These are phyloP conservation scores for Hippophae rhamnoides DNA, from an alignment of 306 rosid species.

Conservation along the genomic window DNA sequence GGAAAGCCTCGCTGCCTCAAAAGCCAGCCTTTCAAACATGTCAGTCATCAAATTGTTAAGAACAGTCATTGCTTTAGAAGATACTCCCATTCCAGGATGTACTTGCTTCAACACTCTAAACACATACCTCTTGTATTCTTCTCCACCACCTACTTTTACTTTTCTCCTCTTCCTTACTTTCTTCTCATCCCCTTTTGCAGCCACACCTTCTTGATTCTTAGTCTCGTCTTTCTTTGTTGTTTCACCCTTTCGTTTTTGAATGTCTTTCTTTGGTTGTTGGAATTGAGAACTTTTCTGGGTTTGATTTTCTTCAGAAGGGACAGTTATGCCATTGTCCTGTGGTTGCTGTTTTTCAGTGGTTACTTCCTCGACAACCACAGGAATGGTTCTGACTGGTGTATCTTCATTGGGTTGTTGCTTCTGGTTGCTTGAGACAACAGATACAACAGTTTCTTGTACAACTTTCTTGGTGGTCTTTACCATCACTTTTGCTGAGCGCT, in stretches of 20 bases:
- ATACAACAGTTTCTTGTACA: constrained; percentile 26
- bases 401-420: not conserved
- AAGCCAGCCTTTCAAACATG: constrained; percentile 67
- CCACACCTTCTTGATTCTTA: not conserved
- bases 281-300: not conserved
- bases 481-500: constrained; percentile 23
- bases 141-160: constrained; percentile 7
- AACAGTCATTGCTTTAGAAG: constrained; percentile 46
- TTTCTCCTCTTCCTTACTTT: constrained; percentile 5
- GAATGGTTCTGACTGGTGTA: not conserved
- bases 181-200: constrained; percentile 14
- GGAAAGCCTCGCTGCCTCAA: constrained; percentile 43
- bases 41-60: constrained; percentile 66
- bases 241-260: not conserved
- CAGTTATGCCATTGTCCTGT: not conserved
- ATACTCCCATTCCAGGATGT: constrained; percentile 63
- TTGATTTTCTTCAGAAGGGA: not conserved
- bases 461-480: constrained; percentile 30
- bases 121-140: constrained; percentile 61
- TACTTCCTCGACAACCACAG: constrained; percentile 10
- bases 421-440: constrained; percentile 16
- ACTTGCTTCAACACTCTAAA: constrained; percentile 61
- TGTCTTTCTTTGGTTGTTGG: not conserved
- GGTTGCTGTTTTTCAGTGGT: not conserved
- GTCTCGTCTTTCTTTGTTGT: not conserved